These are phyloP conservation scores for Tricholoma sp. DNA, from an alignment of 768 basidiomycete species.

Conservation along the genomic window DNA sequence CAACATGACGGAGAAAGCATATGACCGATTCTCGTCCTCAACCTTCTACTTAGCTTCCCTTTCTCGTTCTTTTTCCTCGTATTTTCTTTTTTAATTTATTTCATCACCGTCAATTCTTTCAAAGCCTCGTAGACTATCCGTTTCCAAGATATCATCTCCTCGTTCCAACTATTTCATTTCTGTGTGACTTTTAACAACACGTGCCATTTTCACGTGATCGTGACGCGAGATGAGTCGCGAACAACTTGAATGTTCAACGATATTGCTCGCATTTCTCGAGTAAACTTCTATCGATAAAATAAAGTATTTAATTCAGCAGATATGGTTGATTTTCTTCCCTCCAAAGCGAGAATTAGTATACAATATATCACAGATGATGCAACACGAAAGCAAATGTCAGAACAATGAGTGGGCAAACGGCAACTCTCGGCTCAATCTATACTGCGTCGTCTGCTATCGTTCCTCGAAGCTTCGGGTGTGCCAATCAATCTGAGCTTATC, in stretches of 20 bases:
- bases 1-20: background rate
- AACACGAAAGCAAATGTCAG: slow-evolving; percentile 1
- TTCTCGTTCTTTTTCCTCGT: background rate
- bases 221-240: slow-evolving; percentile 13
- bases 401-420: background rate
- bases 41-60: background rate
- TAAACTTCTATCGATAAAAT: no score
- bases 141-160: background rate
- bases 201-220: slow-evolving; percentile 22
- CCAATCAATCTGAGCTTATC: slow-evolving; percentile 29
- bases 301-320: no score
- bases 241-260: no score
- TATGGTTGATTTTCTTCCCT: background rate
- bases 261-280: no score
- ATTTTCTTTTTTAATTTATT: background rate
- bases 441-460: slow-evolving; percentile 31
- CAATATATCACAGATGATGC: background rate
- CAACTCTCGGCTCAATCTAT: slow-evolving; percentile 22
- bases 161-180: background rate
- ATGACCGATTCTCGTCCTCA: background rate
- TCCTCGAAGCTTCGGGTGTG: slow-evolving; percentile 33
- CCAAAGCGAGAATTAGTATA: background rate
- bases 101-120: background rate
- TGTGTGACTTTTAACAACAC: slow-evolving; percentile 18
- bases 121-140: background rate